These are phyloP conservation scores for Coelastrella sp. DNA, from an alignment of 139 green algal species.

Conservation along the genomic window DNA sequence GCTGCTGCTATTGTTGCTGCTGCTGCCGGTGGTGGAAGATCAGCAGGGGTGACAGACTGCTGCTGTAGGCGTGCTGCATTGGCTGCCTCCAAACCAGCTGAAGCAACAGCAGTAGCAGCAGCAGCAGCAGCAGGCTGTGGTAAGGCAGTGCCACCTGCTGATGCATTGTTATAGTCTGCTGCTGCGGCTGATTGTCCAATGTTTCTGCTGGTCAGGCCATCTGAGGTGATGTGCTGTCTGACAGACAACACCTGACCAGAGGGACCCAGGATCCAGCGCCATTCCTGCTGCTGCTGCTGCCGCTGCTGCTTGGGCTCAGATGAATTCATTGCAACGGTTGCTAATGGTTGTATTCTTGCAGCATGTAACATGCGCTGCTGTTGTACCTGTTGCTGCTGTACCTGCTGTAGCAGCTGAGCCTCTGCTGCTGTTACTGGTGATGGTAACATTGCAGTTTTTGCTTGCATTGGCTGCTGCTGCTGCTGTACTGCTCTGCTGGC, in stretches of 20 bases:
- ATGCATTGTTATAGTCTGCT: background rate
- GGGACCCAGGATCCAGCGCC: background rate
- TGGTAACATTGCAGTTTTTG: background rate
- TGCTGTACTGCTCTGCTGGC: background rate
- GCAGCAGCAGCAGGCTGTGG: background rate
- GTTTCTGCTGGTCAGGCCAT: background rate
- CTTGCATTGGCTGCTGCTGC: slow-evolving; percentile 1
- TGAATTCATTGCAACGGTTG: background rate
- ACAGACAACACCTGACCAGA: background rate
- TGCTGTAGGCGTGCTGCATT: too few species aligned
- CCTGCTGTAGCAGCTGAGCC: background rate
- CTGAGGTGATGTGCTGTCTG: background rate
- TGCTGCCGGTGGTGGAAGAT: background rate
- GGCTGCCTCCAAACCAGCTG: too few species aligned
- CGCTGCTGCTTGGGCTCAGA: background rate
- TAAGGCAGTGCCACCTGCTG: background rate
- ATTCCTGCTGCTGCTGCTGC: background rate
- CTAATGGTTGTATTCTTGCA: too few species aligned
- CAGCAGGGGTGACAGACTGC: too few species aligned
- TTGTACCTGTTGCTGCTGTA: background rate
- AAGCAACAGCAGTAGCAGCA: background rate
- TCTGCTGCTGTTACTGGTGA: background rate
- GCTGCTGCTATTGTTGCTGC: background rate
- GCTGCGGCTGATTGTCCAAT: background rate
- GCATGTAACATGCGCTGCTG: background rate